These are phyloP conservation scores for Jackrogersella minutella DNA, from an alignment of 495 filamentous ascomycete genomes.

Conservation along the genomic window DNA sequence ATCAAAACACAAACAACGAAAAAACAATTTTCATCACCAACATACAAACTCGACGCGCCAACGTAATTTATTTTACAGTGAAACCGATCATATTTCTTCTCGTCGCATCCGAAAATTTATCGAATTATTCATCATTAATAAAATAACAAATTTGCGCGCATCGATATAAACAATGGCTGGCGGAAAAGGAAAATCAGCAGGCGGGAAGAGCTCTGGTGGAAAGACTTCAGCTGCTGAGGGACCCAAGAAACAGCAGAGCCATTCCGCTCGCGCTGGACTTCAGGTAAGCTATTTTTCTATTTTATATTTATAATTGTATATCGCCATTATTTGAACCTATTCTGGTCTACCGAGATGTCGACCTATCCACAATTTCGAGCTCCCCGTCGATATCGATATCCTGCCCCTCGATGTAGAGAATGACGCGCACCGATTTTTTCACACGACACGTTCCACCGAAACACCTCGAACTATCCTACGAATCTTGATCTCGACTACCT, in stretches of 20 bases:
- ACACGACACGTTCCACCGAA: constrained; percentile 10
- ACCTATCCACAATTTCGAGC: constrained; percentile 4
- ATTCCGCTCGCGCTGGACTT: constrained; percentile 96
- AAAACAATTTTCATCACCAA: constrained; percentile 47
- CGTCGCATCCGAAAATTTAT: constrained; percentile 6
- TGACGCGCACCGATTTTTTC: constrained; percentile 29
- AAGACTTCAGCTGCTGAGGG: constrained; percentile 79
- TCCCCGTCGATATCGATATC: constrained; percentile 27
- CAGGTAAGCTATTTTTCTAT: constrained; percentile 75
- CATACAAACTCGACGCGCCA: constrained; percentile 43
- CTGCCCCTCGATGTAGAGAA: constrained; percentile 30
- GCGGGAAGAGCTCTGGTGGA: constrained; percentile 83
- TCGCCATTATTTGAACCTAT: constrained; percentile 22
- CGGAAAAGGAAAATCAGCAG: constrained; percentile 93
- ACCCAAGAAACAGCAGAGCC: constrained; percentile 93
- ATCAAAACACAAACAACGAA: constrained; percentile 43
- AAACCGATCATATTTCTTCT: constrained; percentile 13
- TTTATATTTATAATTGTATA: constrained; percentile 36
- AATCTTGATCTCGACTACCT: neutral
- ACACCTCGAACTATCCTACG: neutral
- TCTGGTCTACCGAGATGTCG: constrained; percentile 8
- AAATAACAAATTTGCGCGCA: constrained; percentile 43
- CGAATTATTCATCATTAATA: neutral
- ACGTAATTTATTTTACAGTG: constrained; percentile 11
- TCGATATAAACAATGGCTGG: constrained; percentile 65